Evolutionary conservation across 441 rosid species (phyloP), one percentile per base, ranked within the genome.

Genomic region (Eruca vesicaria): DNA sequence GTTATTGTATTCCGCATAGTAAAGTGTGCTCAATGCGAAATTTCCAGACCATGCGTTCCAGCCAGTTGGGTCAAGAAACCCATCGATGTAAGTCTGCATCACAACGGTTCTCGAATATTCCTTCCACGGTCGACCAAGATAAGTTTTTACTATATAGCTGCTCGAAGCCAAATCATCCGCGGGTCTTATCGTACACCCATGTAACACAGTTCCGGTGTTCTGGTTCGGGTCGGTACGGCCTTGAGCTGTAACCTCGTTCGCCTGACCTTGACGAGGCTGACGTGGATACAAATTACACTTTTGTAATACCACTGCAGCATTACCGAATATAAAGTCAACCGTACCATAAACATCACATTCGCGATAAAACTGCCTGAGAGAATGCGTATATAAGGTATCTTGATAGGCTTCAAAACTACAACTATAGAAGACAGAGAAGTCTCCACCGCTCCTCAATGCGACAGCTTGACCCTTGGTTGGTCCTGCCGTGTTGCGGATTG

Each of bases 41-140:
- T 84, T 76, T 0, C 91, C 96, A 0, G 78, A 57, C 99, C 98
- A 91, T 19, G 81, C 86, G 2, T 61, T 86, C 98, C 99, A 89
- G 31, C 99, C 99, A 53, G 45, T 73, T 0, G 92, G 87, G 29
- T 88, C 87, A 12, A 94, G 84, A 78, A 83, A 63, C 7, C 72
- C 73, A 26, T 78, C 86, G 36, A 94, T 75, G 78, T 69, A 83
- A 2, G 84, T 83, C 58, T 88, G 85, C 84, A 88, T 84, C 28
- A 85, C 89, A 58, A 92, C 88, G 1, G 97, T 89, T 72, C 96
- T 84, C 0, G 99, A 89, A 69, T 81, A 92, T 60, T 83, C 80
- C 69, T 92, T 94, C 96, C 98, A 92, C 5, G 98, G 98, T 63
- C 99, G 78, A 6, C 99, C 98, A 15, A 94, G 75, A 66, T 86